Evolutionary conservation across 1,139 yeast genomes (phyloP), one percentile per base, ranked within the genome.

Genomic region (Sugiyamaella grinbergsii): DNA sequence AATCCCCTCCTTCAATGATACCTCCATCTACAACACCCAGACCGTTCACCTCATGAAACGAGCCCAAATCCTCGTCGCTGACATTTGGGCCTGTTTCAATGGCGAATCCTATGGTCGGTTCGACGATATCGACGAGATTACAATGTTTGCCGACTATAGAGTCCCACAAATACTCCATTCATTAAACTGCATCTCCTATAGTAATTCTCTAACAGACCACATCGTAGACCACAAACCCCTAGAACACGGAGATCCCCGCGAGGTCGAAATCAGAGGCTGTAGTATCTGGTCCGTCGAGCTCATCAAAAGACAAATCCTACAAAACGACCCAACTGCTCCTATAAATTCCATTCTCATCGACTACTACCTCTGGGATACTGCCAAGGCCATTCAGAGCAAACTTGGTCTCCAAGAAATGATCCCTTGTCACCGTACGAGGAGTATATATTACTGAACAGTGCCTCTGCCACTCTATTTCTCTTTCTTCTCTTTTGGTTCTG

Each of bases 91-190:
- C 2, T 70, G 75, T 57, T 73, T 73, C 50, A 58, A 69, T 23
- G 72, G 73, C 22, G 13, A 58, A 19, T 57, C 63, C 3, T 66
- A 59, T 46, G 77, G 77, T 6, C 47, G 50, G 18, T 73, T 73
- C 50, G 29, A 52, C 16, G 77, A 73, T 52, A 73, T 73, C 37
- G 71, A 67, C 51, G 49, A 59, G 20, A 59, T 73, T 41, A 72
- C 77, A n/a, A 73, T 73, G 77, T 73, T 73, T 62, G 77, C 77
- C 10, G 77, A 73, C 55, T 73, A 73, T 53, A 63, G 77, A 11
- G 77, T 73, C 4, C 77, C 77, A 1, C 77, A 73, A 54, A 72
- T 73, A 8, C 63, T 73, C 26, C 63, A 66, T 41, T 58, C 59
- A 13, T 59, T 72, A 19, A 69, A 71, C 10, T 71, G 74, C 44